Evolutionary conservation across 495 filamentous ascomycete genomes (phyloP), one percentile per base, ranked within the genome.

Genomic region (Cercophora sp.): DNA sequence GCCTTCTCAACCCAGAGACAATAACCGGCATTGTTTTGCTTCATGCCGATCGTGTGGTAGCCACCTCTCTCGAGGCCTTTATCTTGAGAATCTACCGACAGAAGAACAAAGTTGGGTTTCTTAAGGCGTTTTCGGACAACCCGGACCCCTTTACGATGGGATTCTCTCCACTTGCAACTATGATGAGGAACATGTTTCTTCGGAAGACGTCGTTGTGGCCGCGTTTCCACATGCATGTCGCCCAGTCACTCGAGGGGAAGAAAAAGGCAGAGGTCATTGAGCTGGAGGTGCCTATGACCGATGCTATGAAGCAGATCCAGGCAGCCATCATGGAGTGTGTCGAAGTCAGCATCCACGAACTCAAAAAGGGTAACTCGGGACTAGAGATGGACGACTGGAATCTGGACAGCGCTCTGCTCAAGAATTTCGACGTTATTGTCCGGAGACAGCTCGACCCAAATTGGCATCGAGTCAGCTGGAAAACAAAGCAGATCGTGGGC

Each of bases 311-410:
- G 45, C 83, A 90, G 26, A 96, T 97, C 25, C 93, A 98, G 57
- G 90, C 86, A 55, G 91, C 93, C 3, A 86, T 97, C 40, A 82
- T 98, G 65, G 93, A 96, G 65, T 97, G 94, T 66, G 92, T 98
- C 11, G 93, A 97, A 65, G 83, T 91, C 41, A 94, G 89, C 55
- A 91, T 98, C 57, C 79, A 84, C 23, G 94, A 98, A 63, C 74
- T 98, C 13, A 91, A 89, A 64, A 96, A 95, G 64, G 76, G 82
- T 8, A 96, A 96, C 61, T 78, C 84, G 0, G 90, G 91, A 0
- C 71, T 98, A 5, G 94, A 98, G 56, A 88, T 97, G 86, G 92
- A 92, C 52, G 91, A 96, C 57, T 98, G 93, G 93, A 97, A 89
- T 49, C 73, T 96, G 16, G 94, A 98, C 65, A 96, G 89, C 65